Percentiles rank a stretch among this genome's conserved stretches.
These are phyloP conservation scores for Hawksworthiomyces lignivorus DNA, from an alignment of 2,329 filamentous ascomycete genomes.

Conservation along the genomic window DNA sequence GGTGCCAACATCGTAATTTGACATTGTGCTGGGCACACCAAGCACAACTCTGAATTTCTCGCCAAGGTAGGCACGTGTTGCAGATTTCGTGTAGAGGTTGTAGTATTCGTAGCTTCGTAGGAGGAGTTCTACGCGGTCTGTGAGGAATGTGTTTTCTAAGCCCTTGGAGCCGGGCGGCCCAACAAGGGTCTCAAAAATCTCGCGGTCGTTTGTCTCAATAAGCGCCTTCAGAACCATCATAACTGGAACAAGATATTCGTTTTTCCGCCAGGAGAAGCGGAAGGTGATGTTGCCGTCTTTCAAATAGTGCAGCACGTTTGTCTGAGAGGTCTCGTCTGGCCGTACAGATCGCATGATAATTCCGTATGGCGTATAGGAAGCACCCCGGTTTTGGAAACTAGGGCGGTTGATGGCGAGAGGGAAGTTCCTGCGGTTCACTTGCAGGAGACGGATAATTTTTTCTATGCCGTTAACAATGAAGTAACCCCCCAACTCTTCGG, in stretches of 20 bases:
- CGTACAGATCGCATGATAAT: constrained; percentile 87
- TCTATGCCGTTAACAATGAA: constrained; percentile 98
- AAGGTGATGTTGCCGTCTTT: constrained; percentile 95
- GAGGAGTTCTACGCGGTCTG: constrained; percentile 85
- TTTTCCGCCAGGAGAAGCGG: constrained; percentile 95
- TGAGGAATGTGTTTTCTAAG: constrained; percentile 82
- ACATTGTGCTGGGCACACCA: constrained; percentile 73
- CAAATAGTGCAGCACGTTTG: constrained; percentile 93
- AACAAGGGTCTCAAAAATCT: constrained; percentile 91
- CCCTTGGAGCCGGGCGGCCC: constrained; percentile 70
- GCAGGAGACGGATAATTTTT: constrained; percentile 87
- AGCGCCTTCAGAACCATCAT: constrained; percentile 97
- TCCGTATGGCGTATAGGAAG: constrained; percentile 81
- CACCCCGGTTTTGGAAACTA: constrained; percentile 81
- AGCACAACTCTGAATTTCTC: constrained; percentile 86
- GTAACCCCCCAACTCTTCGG: constrained; percentile 92
- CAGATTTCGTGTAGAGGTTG: constrained; percentile 68
- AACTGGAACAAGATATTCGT: constrained; percentile 89
- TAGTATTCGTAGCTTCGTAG: constrained; percentile 92
- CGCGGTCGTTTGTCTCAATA: constrained; percentile 89
- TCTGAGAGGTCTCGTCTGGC: constrained; percentile 96
- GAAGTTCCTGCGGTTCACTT: constrained; percentile 86
- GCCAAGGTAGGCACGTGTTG: constrained; percentile 80
- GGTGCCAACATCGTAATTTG: constrained; percentile 80
- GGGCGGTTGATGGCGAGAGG: constrained; percentile 89